phyloP scores from a whole-genome alignment of 768 basidiomycete species.

The Podaxis carcinomalis region DNA sequence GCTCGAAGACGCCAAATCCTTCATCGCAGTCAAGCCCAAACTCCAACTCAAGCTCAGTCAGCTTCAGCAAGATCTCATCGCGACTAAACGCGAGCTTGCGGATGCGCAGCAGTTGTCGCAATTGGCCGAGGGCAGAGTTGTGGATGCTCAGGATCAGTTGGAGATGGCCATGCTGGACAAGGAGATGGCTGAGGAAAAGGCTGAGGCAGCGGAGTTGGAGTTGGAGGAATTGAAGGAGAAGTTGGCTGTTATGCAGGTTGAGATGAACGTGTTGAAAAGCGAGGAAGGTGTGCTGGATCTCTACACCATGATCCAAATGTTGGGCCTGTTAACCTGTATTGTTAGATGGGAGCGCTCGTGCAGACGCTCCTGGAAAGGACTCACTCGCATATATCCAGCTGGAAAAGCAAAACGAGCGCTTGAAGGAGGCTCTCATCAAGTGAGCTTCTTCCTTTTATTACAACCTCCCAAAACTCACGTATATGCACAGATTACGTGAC shows the following conservation, averaged over 20 bases:
- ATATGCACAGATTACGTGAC: slow-evolving; percentile 67
- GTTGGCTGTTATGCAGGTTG: slow-evolving; percentile 76
- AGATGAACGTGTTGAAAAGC: slow-evolving; percentile 67
- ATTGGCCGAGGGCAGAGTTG: slow-evolving; percentile 61
- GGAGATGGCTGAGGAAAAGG: slow-evolving; percentile 93
- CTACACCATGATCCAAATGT: background rate
- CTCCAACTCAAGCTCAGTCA: slow-evolving; percentile 83
- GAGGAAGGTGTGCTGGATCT: slow-evolving; percentile 35
- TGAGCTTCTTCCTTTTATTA: slow-evolving; percentile 24
- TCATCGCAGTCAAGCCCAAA: slow-evolving; percentile 83
- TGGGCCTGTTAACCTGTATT: slow-evolving; percentile 1
- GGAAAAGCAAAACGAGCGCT: slow-evolving; percentile 92
- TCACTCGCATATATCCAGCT: slow-evolving; percentile 78
- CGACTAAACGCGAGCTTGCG: slow-evolving; percentile 69
- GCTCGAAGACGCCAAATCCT: slow-evolving; percentile 80
- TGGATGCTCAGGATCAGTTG: slow-evolving; percentile 84
- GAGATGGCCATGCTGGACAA: slow-evolving; percentile 96
- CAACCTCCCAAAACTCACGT: background rate
- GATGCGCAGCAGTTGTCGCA: slow-evolving; percentile 74
- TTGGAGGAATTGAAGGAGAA: slow-evolving; percentile 77
- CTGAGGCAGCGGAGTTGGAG: slow-evolving; percentile 75
- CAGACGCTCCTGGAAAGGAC: slow-evolving; percentile 38
- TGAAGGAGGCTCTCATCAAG: slow-evolving; percentile 93
- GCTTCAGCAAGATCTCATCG: slow-evolving; percentile 75
- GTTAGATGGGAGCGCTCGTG: slow-evolving; percentile 4